A percentile compares a stretch with the other conserved stretches of the same genome.
Conservation (phyloP, 495 filamentous ascomycete species). For the Daldinia childiae region DNA sequence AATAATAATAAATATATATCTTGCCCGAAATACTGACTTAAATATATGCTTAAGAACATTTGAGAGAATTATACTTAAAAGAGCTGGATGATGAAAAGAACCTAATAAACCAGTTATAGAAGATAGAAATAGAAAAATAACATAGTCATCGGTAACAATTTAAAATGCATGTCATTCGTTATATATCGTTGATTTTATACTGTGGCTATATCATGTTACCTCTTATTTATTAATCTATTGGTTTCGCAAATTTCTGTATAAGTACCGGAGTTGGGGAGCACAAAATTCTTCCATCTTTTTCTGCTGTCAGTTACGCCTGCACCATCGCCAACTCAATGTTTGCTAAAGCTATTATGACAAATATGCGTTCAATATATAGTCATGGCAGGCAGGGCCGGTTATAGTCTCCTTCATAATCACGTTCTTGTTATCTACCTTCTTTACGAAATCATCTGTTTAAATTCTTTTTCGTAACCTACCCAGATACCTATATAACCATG, state of each 20-base stretch:
- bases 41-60: too few species aligned
- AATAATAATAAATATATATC: too few species aligned
- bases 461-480: not conserved
- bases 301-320: slow-evolving; percentile 1
- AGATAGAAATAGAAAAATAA: too few species aligned
- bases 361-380: not conserved
- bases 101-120: not conserved
- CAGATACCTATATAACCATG: slow-evolving; percentile 35
- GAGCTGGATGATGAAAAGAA: not conserved
- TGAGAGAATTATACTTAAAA: not conserved
- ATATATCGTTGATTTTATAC: not conserved
- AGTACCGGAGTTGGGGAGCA: slow-evolving; percentile 26
- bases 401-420: slow-evolving; percentile 5
- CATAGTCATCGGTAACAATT: not conserved
- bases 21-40: too few species aligned
- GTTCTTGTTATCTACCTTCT: not conserved
- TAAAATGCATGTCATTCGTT: not conserved
- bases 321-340: slow-evolving; percentile 14
- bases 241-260: slow-evolving; percentile 16
- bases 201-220: not conserved
- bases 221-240: not conserved
- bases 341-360: slow-evolving; percentile 3
- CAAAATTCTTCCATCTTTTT: slow-evolving; percentile 22
- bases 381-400: slow-evolving; percentile 14
- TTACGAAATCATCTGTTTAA: not conserved